These are phyloP conservation scores for Stenocarpella maydis DNA, from an alignment of 2,329 filamentous ascomycete species.

Conservation along the genomic window DNA sequence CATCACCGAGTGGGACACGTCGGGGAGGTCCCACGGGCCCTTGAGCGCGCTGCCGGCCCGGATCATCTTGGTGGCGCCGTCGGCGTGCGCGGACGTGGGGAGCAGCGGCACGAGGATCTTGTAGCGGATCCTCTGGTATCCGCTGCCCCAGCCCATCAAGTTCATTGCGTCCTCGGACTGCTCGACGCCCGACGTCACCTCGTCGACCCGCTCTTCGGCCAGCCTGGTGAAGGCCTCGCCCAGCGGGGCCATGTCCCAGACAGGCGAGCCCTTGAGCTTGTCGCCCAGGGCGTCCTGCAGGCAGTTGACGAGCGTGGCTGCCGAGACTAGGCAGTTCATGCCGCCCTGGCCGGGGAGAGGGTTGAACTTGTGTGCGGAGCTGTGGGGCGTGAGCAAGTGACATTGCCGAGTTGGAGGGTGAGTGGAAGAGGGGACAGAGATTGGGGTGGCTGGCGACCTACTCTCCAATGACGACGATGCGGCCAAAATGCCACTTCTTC, in stretches of 20 bases:
- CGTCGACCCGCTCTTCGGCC: not conserved
- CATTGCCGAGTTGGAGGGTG: accelerated
- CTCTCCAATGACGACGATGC: constrained; percentile 45
- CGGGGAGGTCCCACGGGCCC: not conserved
- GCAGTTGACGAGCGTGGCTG: not conserved
- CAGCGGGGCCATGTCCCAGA: constrained; percentile 7
- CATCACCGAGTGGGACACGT: not conserved
- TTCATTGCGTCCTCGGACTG: not conserved
- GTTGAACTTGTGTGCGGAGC: constrained; percentile 13
- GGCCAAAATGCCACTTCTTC: constrained; percentile 45
- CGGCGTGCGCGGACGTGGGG: not conserved
- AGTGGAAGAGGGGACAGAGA: too few species aligned
- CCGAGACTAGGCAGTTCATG: constrained; percentile 14
- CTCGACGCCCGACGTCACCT: not conserved
- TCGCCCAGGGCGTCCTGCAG: constrained; percentile 14
- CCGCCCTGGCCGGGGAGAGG: constrained; percentile 10
- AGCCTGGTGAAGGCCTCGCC: constrained; percentile 7
- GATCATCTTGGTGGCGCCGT: not conserved
- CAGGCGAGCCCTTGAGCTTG: not conserved
- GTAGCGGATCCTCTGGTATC: not conserved
- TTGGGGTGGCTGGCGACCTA: not conserved
- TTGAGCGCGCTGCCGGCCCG: not conserved
- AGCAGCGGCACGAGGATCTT: not conserved
- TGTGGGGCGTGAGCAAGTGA: not conserved
- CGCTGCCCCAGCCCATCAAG: constrained; percentile 4